Percentiles rank a stretch among this genome's conserved stretches.
phyloP scores from a whole-genome alignment of 2,329 filamentous ascomycete genomes.

The Clarireedia monteithiana region DNA sequence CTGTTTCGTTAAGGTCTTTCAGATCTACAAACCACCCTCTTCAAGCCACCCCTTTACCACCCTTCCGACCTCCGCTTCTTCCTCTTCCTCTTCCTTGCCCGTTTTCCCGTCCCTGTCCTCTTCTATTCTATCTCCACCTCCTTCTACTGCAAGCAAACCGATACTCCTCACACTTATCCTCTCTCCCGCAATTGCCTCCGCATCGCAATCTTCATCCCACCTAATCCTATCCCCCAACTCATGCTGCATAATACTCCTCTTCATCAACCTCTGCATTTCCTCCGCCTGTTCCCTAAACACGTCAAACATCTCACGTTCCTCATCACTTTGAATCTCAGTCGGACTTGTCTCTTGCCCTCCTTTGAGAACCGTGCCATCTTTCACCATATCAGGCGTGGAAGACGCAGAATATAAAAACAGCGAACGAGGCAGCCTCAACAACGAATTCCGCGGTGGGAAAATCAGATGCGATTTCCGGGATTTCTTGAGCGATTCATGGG shows the following conservation, averaged over 20 bases:
- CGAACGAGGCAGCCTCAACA: slow-evolving; percentile 19
- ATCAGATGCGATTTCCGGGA: slow-evolving; percentile 16
- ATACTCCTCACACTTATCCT: slow-evolving; percentile 18
- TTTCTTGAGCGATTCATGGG: neutral
- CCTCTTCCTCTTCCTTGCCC: neutral
- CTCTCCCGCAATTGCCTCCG: slow-evolving; percentile 14
- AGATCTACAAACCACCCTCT: neutral
- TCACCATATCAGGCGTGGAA: neutral
- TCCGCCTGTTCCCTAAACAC: slow-evolving; percentile 16
- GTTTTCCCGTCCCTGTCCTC: neutral
- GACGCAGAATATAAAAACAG: slow-evolving; percentile 16
- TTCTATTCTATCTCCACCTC: neutral
- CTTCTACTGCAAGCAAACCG: neutral
- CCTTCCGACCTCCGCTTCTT: neutral
- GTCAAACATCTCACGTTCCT: neutral
- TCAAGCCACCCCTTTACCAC: neutral
- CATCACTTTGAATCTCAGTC: neutral
- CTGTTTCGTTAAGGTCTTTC: neutral
- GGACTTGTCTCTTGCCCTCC: neutral
- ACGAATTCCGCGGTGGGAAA: slow-evolving; percentile 20
- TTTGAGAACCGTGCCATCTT: too few relatives aligned
- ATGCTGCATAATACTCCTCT: slow-evolving; percentile 21
- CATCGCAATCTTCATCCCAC: slow-evolving; percentile 1
- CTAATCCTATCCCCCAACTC: slow-evolving; percentile 9
- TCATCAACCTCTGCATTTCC: slow-evolving; percentile 20